Conservation (phyloP, 2,329 filamentous ascomycete genomes). For the Colletotrichum neosansevieriae region DNA sequence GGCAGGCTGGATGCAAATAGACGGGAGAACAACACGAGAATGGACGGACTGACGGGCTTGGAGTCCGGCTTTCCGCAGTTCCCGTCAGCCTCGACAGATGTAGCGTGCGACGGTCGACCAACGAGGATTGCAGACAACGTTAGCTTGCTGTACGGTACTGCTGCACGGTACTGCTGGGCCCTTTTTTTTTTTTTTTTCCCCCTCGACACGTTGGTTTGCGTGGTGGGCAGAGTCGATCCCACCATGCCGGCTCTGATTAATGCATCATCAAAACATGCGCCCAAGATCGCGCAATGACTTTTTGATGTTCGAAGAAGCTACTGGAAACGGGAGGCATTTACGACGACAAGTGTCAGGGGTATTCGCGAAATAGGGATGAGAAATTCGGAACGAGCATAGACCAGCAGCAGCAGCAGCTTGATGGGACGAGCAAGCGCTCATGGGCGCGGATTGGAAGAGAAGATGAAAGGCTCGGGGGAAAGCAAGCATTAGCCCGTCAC, state of each 20-base stretch:
- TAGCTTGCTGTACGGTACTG: not conserved
- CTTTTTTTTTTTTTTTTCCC: not conserved
- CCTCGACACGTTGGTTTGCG: no score
- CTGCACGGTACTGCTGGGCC: no score
- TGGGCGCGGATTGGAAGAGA: constrained; percentile 5
- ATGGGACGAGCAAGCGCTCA: constrained; percentile 30
- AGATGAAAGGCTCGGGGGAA: constrained; percentile 15
- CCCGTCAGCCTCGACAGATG: constrained; percentile 11
- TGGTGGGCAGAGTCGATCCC: constrained; percentile 3
- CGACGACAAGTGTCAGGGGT: constrained; percentile 8
- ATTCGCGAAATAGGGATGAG: not conserved
- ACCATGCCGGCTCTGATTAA: constrained; percentile 14
- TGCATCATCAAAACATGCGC: constrained; percentile 26
- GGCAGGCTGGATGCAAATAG: not conserved
- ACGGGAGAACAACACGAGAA: constrained; percentile 11
- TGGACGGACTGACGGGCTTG: constrained; percentile 7
- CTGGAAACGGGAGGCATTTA: constrained; percentile 25
- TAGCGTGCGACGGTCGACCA: not conserved
- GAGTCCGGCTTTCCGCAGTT: constrained; percentile 28
- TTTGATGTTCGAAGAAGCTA: constrained; percentile 30
- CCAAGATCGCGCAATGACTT: constrained; percentile 31
- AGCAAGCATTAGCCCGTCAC: constrained; percentile 19
- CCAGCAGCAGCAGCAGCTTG: not conserved
- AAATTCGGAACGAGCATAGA: not conserved
- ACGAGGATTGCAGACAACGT: not conserved